A percentile compares a stretch with the other conserved stretches of the same genome.
These are phyloP conservation scores for Nicotiana paniculata DNA, from an alignment of 257 asterid genomes.

Conservation along the genomic window DNA sequence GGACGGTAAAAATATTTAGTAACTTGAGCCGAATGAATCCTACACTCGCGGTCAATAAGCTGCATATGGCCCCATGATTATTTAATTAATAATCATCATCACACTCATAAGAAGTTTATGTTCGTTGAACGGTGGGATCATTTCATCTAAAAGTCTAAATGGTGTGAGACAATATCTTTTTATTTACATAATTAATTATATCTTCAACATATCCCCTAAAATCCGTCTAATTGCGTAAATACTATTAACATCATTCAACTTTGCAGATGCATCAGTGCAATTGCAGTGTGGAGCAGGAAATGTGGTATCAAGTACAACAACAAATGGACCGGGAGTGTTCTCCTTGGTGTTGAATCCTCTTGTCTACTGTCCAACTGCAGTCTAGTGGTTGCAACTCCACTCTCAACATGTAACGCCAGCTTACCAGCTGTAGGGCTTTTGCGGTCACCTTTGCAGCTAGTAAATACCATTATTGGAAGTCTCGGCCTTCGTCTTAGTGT, in stretches of 20 bases:
- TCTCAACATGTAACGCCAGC: constrained; percentile 25
- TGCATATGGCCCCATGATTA: not conserved
- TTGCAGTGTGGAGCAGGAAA: constrained; percentile 27
- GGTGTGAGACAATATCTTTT: no score
- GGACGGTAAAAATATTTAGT: not conserved
- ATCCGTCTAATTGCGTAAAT: no score
- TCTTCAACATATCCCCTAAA: not conserved
- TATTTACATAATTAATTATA: not conserved
- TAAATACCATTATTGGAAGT: not conserved
- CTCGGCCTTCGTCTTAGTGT: constrained; percentile 2
- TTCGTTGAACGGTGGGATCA: not conserved
- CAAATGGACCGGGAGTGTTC: constrained; percentile 20
- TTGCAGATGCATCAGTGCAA: constrained; percentile 28
- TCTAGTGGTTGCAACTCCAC: constrained; percentile 26
- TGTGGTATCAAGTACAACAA: constrained; percentile 21
- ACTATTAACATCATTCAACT: not conserved
- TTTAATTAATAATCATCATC: not conserved
- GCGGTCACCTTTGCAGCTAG: constrained; percentile 1
- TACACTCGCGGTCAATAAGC: not conserved
- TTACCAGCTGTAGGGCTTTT: constrained; percentile 19
- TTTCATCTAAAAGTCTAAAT: not conserved
- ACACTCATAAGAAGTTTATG: not conserved
- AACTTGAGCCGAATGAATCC: not conserved
- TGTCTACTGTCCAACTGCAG: constrained; percentile 17
- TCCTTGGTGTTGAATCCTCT: constrained; percentile 1